Evolutionary conservation across 1,139 yeast genomes (phyloP).

Genomic region (Hemisphaericaspora xylofermentans): DNA sequence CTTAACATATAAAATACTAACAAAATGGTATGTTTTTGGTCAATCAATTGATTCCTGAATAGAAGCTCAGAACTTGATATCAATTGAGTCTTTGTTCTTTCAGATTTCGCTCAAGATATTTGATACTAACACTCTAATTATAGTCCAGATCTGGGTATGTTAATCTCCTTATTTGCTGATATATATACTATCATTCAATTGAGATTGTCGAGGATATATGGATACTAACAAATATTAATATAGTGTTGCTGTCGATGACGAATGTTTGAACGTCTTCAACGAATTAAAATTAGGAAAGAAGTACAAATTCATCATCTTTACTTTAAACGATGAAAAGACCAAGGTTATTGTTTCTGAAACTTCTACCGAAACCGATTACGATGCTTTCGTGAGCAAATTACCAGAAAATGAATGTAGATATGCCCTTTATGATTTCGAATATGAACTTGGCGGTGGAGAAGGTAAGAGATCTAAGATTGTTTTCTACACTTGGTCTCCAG

Average conservation of each 20-base stretch:
- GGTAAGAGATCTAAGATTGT: constrained; percentile 95
- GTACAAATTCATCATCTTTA: constrained; percentile 77
- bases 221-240: constrained; percentile 22
- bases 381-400: constrained; percentile 76
- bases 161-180: neutral
- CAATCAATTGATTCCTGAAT: no score
- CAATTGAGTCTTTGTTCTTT: no score
- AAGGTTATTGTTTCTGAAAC: constrained; percentile 88
- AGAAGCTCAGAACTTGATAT: no score
- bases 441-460: constrained; percentile 84
- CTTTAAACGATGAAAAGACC: constrained; percentile 80
- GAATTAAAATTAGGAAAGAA: constrained; percentile 94
- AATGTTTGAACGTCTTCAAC: constrained; percentile 88
- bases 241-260: constrained; percentile 94
- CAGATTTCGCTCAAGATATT: neutral
- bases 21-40: no score
- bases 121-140: constrained; percentile 15
- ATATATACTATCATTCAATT: neutral
- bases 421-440: constrained; percentile 95
- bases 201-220: neutral
- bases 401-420: constrained; percentile 97
- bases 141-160: constrained; percentile 74
- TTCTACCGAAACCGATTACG: constrained; percentile 73
- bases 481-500: constrained; percentile 97
- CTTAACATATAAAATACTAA: no score